Conservation (phyloP, 306 rosid species). For the Sicyos baderoa region DNA sequence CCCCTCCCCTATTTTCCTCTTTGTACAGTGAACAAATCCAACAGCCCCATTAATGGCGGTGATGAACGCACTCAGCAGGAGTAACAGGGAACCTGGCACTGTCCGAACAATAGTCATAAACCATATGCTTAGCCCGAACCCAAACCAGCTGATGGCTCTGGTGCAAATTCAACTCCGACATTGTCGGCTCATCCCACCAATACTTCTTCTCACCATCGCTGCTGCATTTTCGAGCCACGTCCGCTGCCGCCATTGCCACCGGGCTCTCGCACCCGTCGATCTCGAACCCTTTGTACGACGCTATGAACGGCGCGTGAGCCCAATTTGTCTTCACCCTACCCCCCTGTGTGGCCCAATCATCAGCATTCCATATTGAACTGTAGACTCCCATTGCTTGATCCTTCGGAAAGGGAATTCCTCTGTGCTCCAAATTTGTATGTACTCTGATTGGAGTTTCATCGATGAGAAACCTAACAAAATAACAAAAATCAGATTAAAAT, state of each 20-base stretch:
- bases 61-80: conserved; percentile 75
- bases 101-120: conserved; percentile 80
- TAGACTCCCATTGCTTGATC: conserved; percentile 94
- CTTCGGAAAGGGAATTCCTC: conserved; percentile 76
- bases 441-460: conserved; percentile 88
- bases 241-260: conserved; percentile 26
- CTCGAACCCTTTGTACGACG: conserved; percentile 54
- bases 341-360: conserved; percentile 98
- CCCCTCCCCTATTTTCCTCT: too few relatives aligned
- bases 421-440: conserved; percentile 69
- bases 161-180: conserved; percentile 57
- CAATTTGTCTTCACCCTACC: conserved; percentile 91
- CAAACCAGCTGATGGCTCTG: conserved; percentile 89
- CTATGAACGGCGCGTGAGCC: conserved; percentile 81
- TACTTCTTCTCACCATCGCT: conserved; percentile 56
- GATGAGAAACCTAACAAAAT: conserved; percentile 45
- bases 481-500: background rate
- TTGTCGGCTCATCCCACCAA: conserved; percentile 90
- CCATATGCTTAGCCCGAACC: conserved; percentile 85
- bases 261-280: conserved; percentile 62
- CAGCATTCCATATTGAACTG: conserved; percentile 93
- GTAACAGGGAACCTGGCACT: conserved; percentile 51
- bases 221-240: conserved; percentile 48
- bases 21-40: background rate
- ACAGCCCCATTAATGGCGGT: conserved; percentile 16